Evolutionary conservation across 2,329 filamentous ascomycete species (phyloP), one percentile per base, ranked within the genome.

Genomic region (Capronia americana): DNA sequence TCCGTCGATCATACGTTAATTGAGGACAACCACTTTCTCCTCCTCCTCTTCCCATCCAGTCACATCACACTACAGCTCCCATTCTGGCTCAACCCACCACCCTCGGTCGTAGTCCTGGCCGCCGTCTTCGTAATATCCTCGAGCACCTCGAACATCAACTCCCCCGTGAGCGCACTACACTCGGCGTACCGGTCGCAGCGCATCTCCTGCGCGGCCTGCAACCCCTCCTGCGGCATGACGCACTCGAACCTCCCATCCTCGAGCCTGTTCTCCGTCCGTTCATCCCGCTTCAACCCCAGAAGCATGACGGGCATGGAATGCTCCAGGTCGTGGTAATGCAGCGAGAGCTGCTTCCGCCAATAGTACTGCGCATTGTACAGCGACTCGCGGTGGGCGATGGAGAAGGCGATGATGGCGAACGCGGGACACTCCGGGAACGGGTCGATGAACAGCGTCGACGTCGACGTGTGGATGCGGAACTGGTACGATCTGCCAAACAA

Each of bases 181-280:
- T 89, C 87, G 3, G 85, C 87, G 75, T 89, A 89, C 41, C 81
- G 79, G 78, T 89, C 87, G 74, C 84, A 86, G 26, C 85, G 79
- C 77, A 88, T 83, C 70, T 86, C 83, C 70, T 87, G 85, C 17
- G 87, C 86, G 6, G 86, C 86, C 75, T 73, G 83, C 79, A 83
- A 86, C 77, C 69, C 85, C 82, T 81, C 71, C 74, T 77, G 71
- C 76, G 54, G 74, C 77, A 41, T 77, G 73, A 69, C 72, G 64
- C 76, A 78, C 23, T 74, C 73, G 38, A 77, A 76, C 1, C 50
- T 66, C 20, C 69, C 70, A 28, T 70, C 66, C 28, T 70, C 68
- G 34, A 65, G 53, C 59, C 55, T 66, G 32, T 69, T 32, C 17
- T 71, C 70, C 11, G 64, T 72, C 3, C 65, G 65, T 41, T 68